phyloP scores from a whole-genome alignment of 257 asterid species.

The Salvia rosmarinus region DNA sequence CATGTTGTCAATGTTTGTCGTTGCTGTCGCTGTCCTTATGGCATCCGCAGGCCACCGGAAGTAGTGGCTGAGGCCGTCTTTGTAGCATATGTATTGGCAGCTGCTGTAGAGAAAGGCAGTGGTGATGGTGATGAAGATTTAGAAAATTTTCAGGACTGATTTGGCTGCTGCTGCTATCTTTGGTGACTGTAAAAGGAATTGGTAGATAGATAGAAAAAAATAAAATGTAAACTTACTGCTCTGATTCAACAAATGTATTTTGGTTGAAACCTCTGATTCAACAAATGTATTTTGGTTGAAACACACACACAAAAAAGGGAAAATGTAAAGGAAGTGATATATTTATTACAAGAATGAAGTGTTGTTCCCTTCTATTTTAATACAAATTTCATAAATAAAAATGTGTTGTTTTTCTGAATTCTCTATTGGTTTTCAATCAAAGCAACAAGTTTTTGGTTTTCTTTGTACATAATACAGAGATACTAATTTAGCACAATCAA shows the following conservation, averaged over 20 bases:
- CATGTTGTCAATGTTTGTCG: conserved; percentile 79
- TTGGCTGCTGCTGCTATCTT: neutral
- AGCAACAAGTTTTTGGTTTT: neutral
- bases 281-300: conserved; percentile 7
- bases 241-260: neutral
- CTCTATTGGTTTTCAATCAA: neutral
- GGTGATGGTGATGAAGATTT: neutral
- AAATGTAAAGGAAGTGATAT: neutral
- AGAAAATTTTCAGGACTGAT: neutral
- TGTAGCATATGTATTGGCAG: neutral
- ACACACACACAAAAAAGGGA: neutral
- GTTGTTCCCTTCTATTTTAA: neutral
- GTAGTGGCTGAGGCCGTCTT: conserved; percentile 16
- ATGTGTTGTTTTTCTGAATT: neutral
- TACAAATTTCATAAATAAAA: neutral
- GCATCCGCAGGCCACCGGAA: conserved; percentile 84
- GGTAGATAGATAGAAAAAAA: neutral
- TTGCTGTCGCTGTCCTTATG: conserved; percentile 87
- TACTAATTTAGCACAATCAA: too few species aligned
- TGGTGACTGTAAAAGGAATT: neutral
- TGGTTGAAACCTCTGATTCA: neutral
- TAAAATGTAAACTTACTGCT: neutral
- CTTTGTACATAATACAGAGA: too few species aligned
- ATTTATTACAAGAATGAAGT: neutral
- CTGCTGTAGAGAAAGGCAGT: neutral